Percentiles rank a stretch among this genome's conserved stretches.
These are phyloP conservation scores for cucumber (Cucumis sativus) DNA, from an alignment of 306 rosid genomes.

Conservation along the genomic window DNA sequence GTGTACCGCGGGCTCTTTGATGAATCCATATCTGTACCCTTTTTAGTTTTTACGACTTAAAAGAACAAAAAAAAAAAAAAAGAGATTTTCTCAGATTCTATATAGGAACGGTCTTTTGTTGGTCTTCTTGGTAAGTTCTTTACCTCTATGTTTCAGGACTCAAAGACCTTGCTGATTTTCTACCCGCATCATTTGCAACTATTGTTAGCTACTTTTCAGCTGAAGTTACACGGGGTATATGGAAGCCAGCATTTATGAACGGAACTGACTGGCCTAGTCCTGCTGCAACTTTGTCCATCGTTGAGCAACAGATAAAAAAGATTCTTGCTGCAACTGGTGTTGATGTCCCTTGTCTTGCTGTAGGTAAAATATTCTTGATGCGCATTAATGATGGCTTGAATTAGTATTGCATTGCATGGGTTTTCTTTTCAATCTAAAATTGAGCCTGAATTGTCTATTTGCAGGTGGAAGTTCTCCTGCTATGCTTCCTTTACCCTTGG, in stretches of 20 bases:
- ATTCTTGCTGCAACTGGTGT: slow-evolving; percentile 83
- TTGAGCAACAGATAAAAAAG: slow-evolving; percentile 78
- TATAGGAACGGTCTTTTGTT: not conserved
- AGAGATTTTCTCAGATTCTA: not conserved
- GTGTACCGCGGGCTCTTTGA: not conserved
- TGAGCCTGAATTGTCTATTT: slow-evolving; percentile 11
- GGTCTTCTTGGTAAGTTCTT: slow-evolving; percentile 9
- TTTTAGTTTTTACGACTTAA: not conserved
- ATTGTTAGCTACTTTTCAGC: slow-evolving; percentile 81
- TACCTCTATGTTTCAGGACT: slow-evolving; percentile 47
- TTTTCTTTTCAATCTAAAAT: slow-evolving; percentile 10
- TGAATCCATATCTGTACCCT: slow-evolving; percentile 1
- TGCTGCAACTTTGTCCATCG: slow-evolving; percentile 67
- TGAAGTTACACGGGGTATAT: slow-evolving; percentile 90
- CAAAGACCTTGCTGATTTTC: slow-evolving; percentile 82
- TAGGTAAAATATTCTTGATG: slow-evolving; percentile 43
- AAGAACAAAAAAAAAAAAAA: not conserved
- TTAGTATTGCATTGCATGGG: not conserved
- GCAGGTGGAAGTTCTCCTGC: slow-evolving; percentile 72
- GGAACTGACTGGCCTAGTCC: slow-evolving; percentile 99
- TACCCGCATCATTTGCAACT: slow-evolving; percentile 83
- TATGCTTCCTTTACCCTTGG: slow-evolving; percentile 89
- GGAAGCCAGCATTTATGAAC: slow-evolving; percentile 94
- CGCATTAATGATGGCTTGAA: not conserved
- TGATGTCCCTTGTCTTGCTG: slow-evolving; percentile 82